Conservation (phyloP, 2,329 filamentous ascomycete genomes). For the Trichophyton mentagrophytes region DNA sequence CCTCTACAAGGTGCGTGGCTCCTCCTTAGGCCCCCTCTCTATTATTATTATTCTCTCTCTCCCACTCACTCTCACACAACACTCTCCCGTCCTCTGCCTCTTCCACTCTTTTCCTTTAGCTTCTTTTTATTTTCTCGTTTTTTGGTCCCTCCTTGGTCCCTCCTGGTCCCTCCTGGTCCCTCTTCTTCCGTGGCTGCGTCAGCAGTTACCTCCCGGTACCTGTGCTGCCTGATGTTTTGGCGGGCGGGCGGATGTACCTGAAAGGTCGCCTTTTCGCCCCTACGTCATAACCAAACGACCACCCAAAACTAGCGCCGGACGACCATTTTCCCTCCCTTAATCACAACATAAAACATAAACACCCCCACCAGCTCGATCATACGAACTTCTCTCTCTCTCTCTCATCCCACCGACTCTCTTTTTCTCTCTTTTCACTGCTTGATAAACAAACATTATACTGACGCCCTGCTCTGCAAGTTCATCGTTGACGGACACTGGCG, state of each 20-base stretch:
- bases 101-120: background rate
- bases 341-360: background rate
- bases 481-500: slow-evolving; percentile 89
- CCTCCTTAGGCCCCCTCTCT: background rate
- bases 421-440: too few relatives aligned
- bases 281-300: background rate
- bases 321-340: background rate
- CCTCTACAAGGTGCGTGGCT: slow-evolving; percentile 79
- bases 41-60: background rate
- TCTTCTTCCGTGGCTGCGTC: background rate
- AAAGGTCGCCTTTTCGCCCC: background rate
- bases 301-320: background rate
- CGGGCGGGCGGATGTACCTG: background rate
- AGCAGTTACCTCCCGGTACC: background rate
- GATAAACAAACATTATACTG: too few relatives aligned
- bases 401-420: too few relatives aligned
- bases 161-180: background rate
- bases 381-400: too few relatives aligned
- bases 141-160: too few relatives aligned
- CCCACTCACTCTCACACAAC: too few relatives aligned
- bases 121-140: too few relatives aligned
- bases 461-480: slow-evolving; percentile 46
- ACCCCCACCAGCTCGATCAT: background rate
- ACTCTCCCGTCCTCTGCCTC: background rate
- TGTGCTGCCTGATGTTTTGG: background rate